Base-by-base conservation (phyloP, 306 rosid species). In the Dryas octopetala region DNA sequence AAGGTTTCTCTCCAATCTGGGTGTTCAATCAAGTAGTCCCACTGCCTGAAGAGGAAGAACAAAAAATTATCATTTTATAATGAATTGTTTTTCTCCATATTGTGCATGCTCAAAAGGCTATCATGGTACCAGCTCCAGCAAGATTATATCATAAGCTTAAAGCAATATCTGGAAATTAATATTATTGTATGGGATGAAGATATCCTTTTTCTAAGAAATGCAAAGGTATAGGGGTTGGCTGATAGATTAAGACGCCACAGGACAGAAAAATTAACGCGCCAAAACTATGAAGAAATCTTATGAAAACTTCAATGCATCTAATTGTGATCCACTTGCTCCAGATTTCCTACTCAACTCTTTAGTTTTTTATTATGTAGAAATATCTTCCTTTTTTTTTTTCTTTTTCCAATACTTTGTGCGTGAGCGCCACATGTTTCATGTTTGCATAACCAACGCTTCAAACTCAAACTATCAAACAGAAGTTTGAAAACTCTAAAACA, bases 1-100 rank as follows among this genome's bases (percentile, higher is more conserved):
- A 90, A 94, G 62, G 89, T 86, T 68, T 86, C 86, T 14, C 67
- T 88, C 96, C 98, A 91, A 71, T 87, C 78, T 55, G 93, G 91
- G 77, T 94, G 88, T 83, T 85, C 77, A 46, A 90, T 88, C 85
- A 94, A 64, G 86, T 88, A 91, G 23, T 71, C 86, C 88, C 91
- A 89, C 53, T 60, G 11, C 88, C 98, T 94, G 89, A 79, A 64
- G 73, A 8, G 69, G 47, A 9, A 68, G n/a, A 46, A 0, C 1
- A 26, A 47, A 32, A 40, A 1, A 49, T 16, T 9, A 8, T 60
- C 13, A 13, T 32, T 52, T 26, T 48, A 52, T 0, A 4, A 48
- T 26, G 23, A 13, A 11, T 66, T 44, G 40, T n/a, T 48, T 26
- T 47, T 38, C n/a, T 38, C 17, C 51, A 65, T 6, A 53, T 26